Percentiles rank a stretch among this genome's conserved stretches.
phyloP scores from a whole-genome alignment of 495 filamentous ascomycete species.

The Annulohypoxylon stygium region DNA sequence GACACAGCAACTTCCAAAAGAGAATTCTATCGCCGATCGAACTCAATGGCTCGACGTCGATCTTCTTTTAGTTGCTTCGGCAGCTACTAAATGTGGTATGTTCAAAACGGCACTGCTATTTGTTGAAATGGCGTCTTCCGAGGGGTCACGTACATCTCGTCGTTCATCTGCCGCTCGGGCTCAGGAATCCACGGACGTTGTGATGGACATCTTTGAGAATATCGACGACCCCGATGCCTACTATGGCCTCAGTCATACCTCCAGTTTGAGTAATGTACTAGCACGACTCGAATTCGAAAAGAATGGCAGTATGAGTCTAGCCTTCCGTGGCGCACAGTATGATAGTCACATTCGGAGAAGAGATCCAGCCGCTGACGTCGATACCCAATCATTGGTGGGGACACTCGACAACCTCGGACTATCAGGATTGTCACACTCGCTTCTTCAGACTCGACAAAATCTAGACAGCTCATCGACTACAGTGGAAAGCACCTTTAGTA shows the following conservation, averaged over 20 bases:
- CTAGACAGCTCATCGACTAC: slow-evolving; percentile 67
- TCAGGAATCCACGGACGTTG: slow-evolving; percentile 71
- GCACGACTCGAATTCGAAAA: slow-evolving; percentile 91
- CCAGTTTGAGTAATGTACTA: slow-evolving; percentile 80
- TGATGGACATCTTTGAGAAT: slow-evolving; percentile 86
- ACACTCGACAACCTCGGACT: slow-evolving; percentile 76
- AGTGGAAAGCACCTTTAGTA: slow-evolving; percentile 77
- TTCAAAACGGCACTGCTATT: slow-evolving; percentile 88
- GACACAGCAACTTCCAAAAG: slow-evolving; percentile 79
- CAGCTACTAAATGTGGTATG: slow-evolving; percentile 86
- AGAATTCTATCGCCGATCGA: slow-evolving; percentile 82
- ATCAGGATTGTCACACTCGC: slow-evolving; percentile 76
- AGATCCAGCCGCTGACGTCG: slow-evolving; percentile 55
- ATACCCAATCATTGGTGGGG: slow-evolving; percentile 68
- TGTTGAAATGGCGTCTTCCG: slow-evolving; percentile 76
- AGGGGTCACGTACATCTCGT: slow-evolving; percentile 68
- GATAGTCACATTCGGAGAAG: slow-evolving; percentile 80
- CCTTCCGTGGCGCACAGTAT: slow-evolving; percentile 91
- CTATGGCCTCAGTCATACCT: slow-evolving; percentile 88
- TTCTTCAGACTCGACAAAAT: slow-evolving; percentile 73
- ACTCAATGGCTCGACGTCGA: slow-evolving; percentile 88
- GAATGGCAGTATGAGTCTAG: slow-evolving; percentile 86
- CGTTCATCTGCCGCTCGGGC: slow-evolving; percentile 73
- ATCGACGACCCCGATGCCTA: slow-evolving; percentile 96
- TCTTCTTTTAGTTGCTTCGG: slow-evolving; percentile 75